Percentiles rank a stretch among this genome's conserved stretches.
Evolutionary conservation across 2,329 filamentous ascomycete genomes (phyloP).

Genomic region (Clarireedia homoeocarpa): DNA sequence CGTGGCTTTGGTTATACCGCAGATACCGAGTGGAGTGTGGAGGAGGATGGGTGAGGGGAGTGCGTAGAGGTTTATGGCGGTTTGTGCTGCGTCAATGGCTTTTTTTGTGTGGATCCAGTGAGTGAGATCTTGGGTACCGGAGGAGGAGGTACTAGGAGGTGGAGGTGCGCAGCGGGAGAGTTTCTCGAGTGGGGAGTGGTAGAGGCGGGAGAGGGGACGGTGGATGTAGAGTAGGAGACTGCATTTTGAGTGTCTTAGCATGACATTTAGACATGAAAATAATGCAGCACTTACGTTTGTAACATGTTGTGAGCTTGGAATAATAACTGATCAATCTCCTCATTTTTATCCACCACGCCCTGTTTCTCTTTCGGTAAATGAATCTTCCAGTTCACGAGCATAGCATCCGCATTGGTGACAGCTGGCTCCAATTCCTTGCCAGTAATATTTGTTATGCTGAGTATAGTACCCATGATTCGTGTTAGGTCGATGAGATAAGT

Average conservation of each 20-base stretch:
- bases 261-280: no score
- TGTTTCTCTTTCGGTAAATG: constrained; percentile 34
- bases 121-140: constrained; percentile 10
- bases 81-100: constrained; percentile 50
- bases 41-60: constrained; percentile 46
- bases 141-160: constrained; percentile 1
- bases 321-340: constrained; percentile 33
- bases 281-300: constrained; percentile 28
- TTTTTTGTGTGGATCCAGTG: constrained; percentile 46
- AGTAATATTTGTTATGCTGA: constrained; percentile 25
- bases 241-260: not conserved
- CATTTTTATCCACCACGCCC: constrained; percentile 32
- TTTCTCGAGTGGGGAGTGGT: constrained; percentile 17
- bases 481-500: constrained; percentile 33
- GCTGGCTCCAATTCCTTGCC: constrained; percentile 20
- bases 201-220: constrained; percentile 21
- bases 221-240: constrained; percentile 22
- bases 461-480: constrained; percentile 30
- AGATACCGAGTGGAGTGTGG: constrained; percentile 51
- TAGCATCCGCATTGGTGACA: constrained; percentile 31
- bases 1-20: constrained; percentile 46
- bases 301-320: constrained; percentile 32
- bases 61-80: constrained; percentile 45
- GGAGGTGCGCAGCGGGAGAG: constrained; percentile 17
- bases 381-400: constrained; percentile 33